Conservation (phyloP, 75 land plant species). For the Larix kaempferi region DNA sequence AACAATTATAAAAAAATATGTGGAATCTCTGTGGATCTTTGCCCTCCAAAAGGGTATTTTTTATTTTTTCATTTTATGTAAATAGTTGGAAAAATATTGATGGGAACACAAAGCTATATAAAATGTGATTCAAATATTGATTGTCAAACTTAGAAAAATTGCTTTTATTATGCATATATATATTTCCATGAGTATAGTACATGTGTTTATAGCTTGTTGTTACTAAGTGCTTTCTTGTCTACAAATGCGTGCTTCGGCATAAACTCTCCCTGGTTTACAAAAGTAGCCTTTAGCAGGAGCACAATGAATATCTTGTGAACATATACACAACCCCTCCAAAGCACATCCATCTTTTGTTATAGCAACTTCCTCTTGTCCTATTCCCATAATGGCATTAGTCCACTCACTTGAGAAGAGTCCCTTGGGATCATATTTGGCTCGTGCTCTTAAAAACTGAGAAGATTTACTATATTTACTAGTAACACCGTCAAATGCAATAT, state of each 20-base stretch:
- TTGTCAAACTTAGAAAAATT: no score
- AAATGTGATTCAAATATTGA: no score
- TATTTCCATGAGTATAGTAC: no score
- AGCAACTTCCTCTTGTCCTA: slow-evolving; percentile 12
- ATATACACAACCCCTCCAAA: slow-evolving; percentile 75
- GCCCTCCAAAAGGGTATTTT: no score
- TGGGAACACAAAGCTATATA: no score
- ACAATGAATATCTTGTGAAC: slow-evolving; percentile 64
- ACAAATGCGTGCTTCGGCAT: slow-evolving; percentile 68
- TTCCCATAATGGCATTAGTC: slow-evolving; percentile 66
- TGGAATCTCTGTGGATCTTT: no score
- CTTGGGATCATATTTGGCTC: slow-evolving; percentile 45
- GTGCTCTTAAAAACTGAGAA: slow-evolving; percentile 37
- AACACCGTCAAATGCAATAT: slow-evolving; percentile 51
- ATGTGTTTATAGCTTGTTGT: no score
- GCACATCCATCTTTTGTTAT: slow-evolving; percentile 56
- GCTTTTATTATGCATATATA: no score
- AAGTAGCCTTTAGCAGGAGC: slow-evolving; percentile 58
- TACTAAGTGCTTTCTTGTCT: slow-evolving; percentile 7
- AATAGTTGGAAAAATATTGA: no score
- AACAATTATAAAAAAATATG: no score
- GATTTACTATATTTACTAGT: slow-evolving; percentile 42
- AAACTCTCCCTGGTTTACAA: slow-evolving; percentile 65
- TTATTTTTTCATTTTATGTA: no score
- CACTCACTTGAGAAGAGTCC: slow-evolving; percentile 72